Base-by-base conservation (phyloP, 1,284 basidiomycete genomes). In the Ganoderma meredithae region DNA sequence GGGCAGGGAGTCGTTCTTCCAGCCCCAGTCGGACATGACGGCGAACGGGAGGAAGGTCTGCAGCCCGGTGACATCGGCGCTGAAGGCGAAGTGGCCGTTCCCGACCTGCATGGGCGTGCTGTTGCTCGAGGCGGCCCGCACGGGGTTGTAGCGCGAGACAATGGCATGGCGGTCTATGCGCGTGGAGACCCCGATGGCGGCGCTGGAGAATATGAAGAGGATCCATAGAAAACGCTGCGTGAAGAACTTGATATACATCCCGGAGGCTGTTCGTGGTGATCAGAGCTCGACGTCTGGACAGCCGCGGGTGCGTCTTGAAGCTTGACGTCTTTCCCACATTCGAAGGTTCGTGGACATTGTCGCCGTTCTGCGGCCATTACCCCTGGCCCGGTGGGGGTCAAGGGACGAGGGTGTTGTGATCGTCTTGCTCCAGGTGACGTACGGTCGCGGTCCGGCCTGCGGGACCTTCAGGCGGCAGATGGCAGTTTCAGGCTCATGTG, bases 81-180 rank as follows among this genome's bases (percentile, higher is more conserved):
- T 86, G 71, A 90, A 89, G 5, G 87, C 88, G 71, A 90, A 88
- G 75, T 86, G 85, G 15, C 88, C 87, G 75, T 89, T 90, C 10
- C 88, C 88, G 60, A 88, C 81, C 75, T 88, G 87, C 80, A 89
- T 83, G 6, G 87, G 87, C 3, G 87, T 88, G 36, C 76, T 81
- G 7, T 73, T 52, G 72, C 80, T 84, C 9, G 85, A 86, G 3
- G 82, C 82, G 75, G 81, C 84, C 10, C 87, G 85, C 4, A 77
- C 79, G 0, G 87, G 87, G 76, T 87, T 88, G 79, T 84, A 88
- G 9, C 80, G 79, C 36, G 83, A 79, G n/a, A 88, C 85, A 62
- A 88, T 65, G 13, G 80, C 72, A 27, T 79, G 78, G 9, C 86
- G 69, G 60, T 73, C 63, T 31, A 75, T 73, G 60, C 55, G 41